Evolutionary conservation across 2,329 filamentous ascomycete species (phyloP), one percentile per base, ranked within the genome.

Genomic region (Diplodia mutila): DNA sequence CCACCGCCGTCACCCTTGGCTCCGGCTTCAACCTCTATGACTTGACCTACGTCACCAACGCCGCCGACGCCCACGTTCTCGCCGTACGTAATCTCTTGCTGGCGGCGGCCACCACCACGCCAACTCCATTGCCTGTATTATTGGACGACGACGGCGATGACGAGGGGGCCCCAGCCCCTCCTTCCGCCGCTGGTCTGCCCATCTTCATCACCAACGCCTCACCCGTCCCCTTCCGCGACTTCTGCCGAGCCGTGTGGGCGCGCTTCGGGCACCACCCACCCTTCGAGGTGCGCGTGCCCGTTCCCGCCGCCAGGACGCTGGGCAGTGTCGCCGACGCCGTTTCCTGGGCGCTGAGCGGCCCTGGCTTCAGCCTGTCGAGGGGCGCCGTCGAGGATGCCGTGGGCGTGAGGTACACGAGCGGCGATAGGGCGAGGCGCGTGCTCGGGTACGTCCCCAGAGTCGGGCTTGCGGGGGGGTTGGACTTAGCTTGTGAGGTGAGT

Each of bases 201-300:
- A 94, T 98, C 82, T 89, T 97, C 81, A 87, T 98, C 75, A 95
- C 93, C 68, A 98, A 98, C 78, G 92, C 93, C 79, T 84, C 88
- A 72, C 94, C 94, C 5, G 85, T 96, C 23, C 94, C 94, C 78
- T 96, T 97, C 80, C 96, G 95, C 89, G 93, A 97, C 79, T 91
- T 96, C 76, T 88, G 91, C 68, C 86, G 92, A 49, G 88, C 89
- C 48, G 85, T 97, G 55, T 98, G 92, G 92, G 84, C 82, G 9
- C 75, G 82, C 34, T 88, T 88, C 71, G 85, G 81, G 0, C 85
- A 86, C 71, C 79, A 84, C 29, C 86, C 86, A 5, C 72, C 73
- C 0, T 85, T 80, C 61, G 73, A 84, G 55, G 68, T 88, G 8
- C 76, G 73, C 34, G 81, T 89, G 16, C 85, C 86, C 0, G 73